Base-by-base conservation (phyloP, 768 basidiomycete genomes). In the Clitopilus hobsonii region DNA sequence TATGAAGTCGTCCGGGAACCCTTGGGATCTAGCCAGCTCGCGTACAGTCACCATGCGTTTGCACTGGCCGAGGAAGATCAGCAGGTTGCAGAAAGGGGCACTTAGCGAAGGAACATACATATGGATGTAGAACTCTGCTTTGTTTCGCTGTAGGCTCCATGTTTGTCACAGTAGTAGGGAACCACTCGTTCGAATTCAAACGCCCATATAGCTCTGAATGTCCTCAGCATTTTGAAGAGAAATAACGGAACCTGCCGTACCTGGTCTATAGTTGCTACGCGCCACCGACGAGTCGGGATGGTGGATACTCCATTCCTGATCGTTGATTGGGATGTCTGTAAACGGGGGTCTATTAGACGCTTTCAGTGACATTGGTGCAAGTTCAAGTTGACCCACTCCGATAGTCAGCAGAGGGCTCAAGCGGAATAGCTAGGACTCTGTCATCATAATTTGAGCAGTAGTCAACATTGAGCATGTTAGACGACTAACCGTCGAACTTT, bases 61-160 rank as follows among this genome's bases (percentile, higher is more conserved):
- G 58, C 82, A 85, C 90, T 92, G 7, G 10, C n/a, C n/a, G n/a
- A n/a, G 22, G 11, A 27, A 27, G 38, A 18, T 30, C 16, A 38
- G 26, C 8, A 14, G 55, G 18, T 56, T 23, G 14, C 41, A 13
- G 22, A 28, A 54, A 20, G 56, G 27, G 6, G 16, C 6, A 47
- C 16, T 22, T n/a, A 49, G 32, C 13, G 32, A 3, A 14, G 32
- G 32, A 25, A 60, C 81, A 53, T 67, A 88, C 87, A 53, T 74
- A 76, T 6, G 89, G 86, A 61, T 89, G 78, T 8, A 92, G 70
- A 13, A 91, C 84, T 36, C 74, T 75, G 57, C 79, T 78, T 60
- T 91, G 90, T 64, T 91, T 92, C 3, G 88, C 90, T 1, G 82
- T 89, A 0, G 89, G 89, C 51, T 85, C 83, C 36, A 92, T 76